A percentile compares a stretch with the other conserved stretches of the same genome.
Conservation (phyloP, 306 rosid genomes). For the Dalbergia cochinchinensis region DNA sequence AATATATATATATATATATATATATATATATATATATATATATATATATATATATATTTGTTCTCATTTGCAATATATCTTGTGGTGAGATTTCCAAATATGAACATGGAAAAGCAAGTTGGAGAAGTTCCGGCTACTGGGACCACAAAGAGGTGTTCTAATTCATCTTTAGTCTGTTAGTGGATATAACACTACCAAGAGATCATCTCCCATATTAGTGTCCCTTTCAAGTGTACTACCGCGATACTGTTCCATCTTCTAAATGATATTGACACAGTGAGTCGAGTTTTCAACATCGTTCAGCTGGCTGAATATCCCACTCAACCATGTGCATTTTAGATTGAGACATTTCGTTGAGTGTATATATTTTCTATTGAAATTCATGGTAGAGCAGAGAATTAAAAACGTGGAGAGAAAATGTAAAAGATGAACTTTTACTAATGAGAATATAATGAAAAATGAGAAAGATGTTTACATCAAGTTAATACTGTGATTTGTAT, state of each 20-base stretch:
- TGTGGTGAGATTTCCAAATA: not conserved
- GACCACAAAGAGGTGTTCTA: not conserved
- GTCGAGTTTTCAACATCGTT: not conserved
- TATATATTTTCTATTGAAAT: not conserved
- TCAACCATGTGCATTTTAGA: not conserved
- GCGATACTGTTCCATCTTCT: not conserved
- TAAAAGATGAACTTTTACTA: too few relatives aligned
- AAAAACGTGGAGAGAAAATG: too few relatives aligned
- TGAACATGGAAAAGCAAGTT: not conserved
- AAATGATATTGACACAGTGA: conserved; percentile 3
- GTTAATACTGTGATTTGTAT: too few relatives aligned
- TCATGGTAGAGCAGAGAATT: too few relatives aligned
- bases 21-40: too few relatives aligned
- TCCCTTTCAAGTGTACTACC: not conserved
- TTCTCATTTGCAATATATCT: not conserved
- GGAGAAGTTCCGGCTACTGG: not conserved
- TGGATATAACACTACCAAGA: not conserved
- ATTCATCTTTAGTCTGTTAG: not conserved
- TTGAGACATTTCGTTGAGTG: not conserved
- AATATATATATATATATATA: too few relatives aligned
- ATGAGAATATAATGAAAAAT: too few relatives aligned
- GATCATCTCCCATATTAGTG: not conserved
- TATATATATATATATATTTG: too few relatives aligned
- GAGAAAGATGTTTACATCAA: too few relatives aligned
- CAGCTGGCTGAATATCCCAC: not conserved